Conservation (phyloP, 164 flowering plant species). For the Pachysandra terminalis region DNA sequence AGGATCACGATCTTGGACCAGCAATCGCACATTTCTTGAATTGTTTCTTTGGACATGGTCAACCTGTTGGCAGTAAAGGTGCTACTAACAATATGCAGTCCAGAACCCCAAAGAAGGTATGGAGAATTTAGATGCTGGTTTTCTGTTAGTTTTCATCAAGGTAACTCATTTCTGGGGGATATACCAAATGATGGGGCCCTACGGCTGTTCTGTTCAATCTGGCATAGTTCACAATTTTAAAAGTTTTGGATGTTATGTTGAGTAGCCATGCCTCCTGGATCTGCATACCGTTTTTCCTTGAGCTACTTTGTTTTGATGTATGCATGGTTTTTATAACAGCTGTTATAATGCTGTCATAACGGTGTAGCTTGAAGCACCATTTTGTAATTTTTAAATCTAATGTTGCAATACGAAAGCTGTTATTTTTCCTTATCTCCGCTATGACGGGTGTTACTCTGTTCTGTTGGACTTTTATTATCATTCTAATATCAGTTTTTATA, state of each 20-base stretch:
- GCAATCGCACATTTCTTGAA: slow-evolving; percentile 82
- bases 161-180: too few relatives aligned
- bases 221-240: background rate
- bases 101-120: slow-evolving; percentile 66
- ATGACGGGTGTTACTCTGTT: too few relatives aligned
- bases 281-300: too few relatives aligned
- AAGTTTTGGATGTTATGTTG: background rate
- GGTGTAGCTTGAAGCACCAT: too few relatives aligned
- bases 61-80: slow-evolving; percentile 36
- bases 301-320: background rate
- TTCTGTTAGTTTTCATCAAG: background rate
- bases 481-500: too few relatives aligned
- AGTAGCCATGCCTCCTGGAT: background rate
- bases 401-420: too few relatives aligned
- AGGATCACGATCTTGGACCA: slow-evolving; percentile 83
- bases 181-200: background rate
- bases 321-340: too few relatives aligned
- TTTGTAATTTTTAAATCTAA: too few relatives aligned
- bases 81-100: slow-evolving; percentile 28
- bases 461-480: too few relatives aligned
- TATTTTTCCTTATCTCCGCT: too few relatives aligned
- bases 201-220: background rate
- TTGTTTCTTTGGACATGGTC: slow-evolving; percentile 77
- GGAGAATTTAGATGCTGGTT: background rate
- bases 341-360: too few relatives aligned